phyloP scores from a whole-genome alignment of 805 yeast species.

The Lachancea sp. region DNA sequence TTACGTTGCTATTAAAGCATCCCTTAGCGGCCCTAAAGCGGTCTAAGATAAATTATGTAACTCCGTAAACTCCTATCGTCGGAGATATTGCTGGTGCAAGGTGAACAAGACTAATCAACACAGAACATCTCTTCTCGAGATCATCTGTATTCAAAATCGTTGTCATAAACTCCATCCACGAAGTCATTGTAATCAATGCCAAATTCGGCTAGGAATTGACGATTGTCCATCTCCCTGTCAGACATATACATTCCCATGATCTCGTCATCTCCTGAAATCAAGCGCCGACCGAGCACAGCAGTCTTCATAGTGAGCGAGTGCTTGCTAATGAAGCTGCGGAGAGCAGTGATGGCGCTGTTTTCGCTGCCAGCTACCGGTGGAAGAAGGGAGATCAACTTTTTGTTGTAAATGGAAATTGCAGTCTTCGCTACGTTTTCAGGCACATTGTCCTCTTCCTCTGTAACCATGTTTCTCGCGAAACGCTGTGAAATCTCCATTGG shows the following conservation, averaged over 20 bases:
- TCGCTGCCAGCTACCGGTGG: conserved; percentile 24
- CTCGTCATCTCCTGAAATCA: conserved; percentile 19
- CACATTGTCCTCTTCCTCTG: neutral
- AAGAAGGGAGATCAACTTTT: conserved; percentile 19
- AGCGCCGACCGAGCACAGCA: conserved; percentile 22
- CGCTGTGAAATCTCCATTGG: no score
- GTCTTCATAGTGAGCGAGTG: conserved; percentile 21
- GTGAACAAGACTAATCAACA: no score
- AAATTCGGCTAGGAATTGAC: conserved; percentile 16
- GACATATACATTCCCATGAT: conserved; percentile 21
- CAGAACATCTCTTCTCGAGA: no score
- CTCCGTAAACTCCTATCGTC: no score
- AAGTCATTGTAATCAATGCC: conserved; percentile 15
- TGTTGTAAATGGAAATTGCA: conserved; percentile 14
- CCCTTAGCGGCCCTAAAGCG: no score
- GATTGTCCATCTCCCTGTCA: conserved; percentile 9
- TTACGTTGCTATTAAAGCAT: no score
- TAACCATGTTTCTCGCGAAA: no score
- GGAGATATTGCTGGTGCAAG: no score
- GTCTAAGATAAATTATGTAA: no score
- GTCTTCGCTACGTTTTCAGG: neutral
- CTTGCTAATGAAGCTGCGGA: conserved; percentile 22
- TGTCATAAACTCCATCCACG: conserved; percentile 8
- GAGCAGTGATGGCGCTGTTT: conserved; percentile 22
- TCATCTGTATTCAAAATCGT: neutral